phyloP scores from a whole-genome alignment of 306 rosid genomes.

The Vicia villosa region DNA sequence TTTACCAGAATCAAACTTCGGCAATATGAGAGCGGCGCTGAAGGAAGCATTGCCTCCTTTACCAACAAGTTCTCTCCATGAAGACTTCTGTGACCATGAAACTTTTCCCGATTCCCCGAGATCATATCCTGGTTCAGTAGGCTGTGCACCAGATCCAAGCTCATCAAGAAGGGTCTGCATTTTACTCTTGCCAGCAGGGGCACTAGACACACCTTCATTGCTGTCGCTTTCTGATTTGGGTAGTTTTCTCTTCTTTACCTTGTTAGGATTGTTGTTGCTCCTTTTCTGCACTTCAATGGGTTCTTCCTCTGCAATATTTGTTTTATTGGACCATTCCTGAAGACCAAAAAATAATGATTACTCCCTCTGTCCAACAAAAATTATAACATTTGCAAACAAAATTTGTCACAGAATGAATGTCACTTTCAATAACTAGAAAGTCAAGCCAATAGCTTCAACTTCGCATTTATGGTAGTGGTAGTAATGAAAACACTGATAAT shows the following conservation, averaged over 20 bases:
- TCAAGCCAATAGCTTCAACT: neutral
- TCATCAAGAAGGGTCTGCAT: conserved; percentile 34
- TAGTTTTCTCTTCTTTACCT: conserved; percentile 51
- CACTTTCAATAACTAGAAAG: neutral
- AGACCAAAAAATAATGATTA: conserved; percentile 31
- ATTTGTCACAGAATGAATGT: neutral
- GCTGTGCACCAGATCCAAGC: conserved; percentile 38
- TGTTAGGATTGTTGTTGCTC: conserved; percentile 38
- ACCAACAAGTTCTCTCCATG: conserved; percentile 75
- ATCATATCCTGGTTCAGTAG: conserved; percentile 39
- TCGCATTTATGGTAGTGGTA: neutral
- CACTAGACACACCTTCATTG: conserved; percentile 34
- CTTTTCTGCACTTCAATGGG: conserved; percentile 35
- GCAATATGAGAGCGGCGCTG: conserved; percentile 50
- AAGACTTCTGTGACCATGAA: conserved; percentile 76
- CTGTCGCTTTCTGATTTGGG: conserved; percentile 29
- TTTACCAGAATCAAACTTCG: conserved; percentile 36
- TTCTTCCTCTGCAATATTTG: conserved; percentile 37
- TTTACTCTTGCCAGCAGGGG: conserved; percentile 35
- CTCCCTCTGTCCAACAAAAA: neutral
- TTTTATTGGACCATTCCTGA: conserved; percentile 50
- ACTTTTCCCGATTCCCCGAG: conserved; percentile 40
- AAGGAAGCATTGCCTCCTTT: conserved; percentile 50
- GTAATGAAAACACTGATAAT: neutral
- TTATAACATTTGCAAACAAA: neutral